Percentiles rank a stretch among this genome's conserved stretches.
Conservation (phyloP, 345 rosid genomes). For the Viola odorata region DNA sequence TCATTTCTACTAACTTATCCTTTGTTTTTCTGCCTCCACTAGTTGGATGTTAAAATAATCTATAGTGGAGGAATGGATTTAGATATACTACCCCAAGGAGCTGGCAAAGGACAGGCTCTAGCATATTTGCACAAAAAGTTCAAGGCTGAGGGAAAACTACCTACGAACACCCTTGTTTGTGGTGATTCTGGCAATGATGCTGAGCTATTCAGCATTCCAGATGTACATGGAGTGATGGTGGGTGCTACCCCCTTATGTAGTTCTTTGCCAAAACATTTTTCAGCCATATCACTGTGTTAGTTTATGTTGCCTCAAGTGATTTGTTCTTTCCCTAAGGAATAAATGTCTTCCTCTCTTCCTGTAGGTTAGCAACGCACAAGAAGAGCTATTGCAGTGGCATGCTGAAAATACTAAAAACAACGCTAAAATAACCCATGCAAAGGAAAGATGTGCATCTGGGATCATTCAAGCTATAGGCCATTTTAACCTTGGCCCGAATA, state of each 20-base stretch:
- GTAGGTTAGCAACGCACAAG: constrained; percentile 95
- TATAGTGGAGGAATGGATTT: constrained; percentile 89
- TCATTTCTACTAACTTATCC: background rate
- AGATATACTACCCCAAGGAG: constrained; percentile 86
- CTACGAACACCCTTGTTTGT: constrained; percentile 72
- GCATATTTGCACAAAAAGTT: constrained; percentile 73
- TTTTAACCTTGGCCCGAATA: constrained; percentile 79
- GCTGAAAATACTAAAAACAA: constrained; percentile 74
- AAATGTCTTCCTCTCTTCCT: background rate
- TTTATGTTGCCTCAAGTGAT: no score
- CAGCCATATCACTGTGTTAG: background rate
- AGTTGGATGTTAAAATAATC: constrained; percentile 88
- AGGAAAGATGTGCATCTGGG: constrained; percentile 87
- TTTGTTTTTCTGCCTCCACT: constrained; percentile 7
- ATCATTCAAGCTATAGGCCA: constrained; percentile 81
- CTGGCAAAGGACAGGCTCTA: constrained; percentile 97
- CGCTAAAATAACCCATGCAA: constrained; percentile 72
- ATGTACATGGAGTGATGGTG: constrained; percentile 89
- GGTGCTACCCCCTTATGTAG: constrained; percentile 28
- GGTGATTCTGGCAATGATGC: constrained; percentile 99
- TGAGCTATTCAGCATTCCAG: constrained; percentile 79
- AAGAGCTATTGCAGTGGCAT: constrained; percentile 89
- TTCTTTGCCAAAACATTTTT: background rate
- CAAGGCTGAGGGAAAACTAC: constrained; percentile 54
- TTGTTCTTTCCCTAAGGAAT: no score